Percentiles rank a stretch among this genome's conserved stretches.
Evolutionary conservation across 2,329 filamentous ascomycete species (phyloP).

Genomic region (Exophiala aquamarina): DNA sequence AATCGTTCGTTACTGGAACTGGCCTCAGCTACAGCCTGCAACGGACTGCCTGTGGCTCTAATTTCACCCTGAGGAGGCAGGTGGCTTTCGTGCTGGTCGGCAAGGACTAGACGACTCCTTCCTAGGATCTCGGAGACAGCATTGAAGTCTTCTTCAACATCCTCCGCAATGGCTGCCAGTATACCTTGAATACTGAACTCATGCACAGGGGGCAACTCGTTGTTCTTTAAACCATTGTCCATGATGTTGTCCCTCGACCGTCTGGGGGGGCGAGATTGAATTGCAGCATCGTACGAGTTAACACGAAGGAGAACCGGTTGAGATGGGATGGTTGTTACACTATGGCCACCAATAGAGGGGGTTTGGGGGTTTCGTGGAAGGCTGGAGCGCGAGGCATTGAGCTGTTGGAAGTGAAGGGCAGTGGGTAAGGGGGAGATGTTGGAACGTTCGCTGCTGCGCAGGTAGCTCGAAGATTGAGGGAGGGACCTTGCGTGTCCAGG

Average conservation of each 20-base stretch:
- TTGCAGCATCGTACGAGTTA: slow-evolving; percentile 40
- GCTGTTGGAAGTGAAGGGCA: slow-evolving; percentile 21
- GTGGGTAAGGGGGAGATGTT: slow-evolving; percentile 25
- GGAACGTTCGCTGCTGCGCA: slow-evolving; percentile 28
- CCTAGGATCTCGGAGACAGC: slow-evolving; percentile 65
- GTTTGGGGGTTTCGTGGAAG: slow-evolving; percentile 20
- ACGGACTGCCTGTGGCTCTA: slow-evolving; percentile 31
- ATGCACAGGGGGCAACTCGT: slow-evolving; percentile 46
- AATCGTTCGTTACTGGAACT: slow-evolving; percentile 39
- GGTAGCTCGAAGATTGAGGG: slow-evolving; percentile 26
- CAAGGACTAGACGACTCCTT: slow-evolving; percentile 59
- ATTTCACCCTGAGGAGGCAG: slow-evolving; percentile 63
- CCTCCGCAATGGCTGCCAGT: slow-evolving; percentile 56
- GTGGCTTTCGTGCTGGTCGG: slow-evolving; percentile 63
- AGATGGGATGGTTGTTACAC: slow-evolving; percentile 34
- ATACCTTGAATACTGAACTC: slow-evolving; percentile 59
- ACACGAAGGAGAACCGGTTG: slow-evolving; percentile 46
- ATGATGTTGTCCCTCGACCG: slow-evolving; percentile 30
- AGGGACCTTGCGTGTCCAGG: slow-evolving; percentile 25
- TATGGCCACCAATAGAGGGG: slow-evolving; percentile 24
- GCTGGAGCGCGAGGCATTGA: slow-evolving; percentile 26
- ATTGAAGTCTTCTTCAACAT: slow-evolving; percentile 59
- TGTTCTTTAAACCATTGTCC: slow-evolving; percentile 33
- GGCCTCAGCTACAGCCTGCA: slow-evolving; percentile 46
- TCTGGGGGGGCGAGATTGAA: slow-evolving; percentile 30